Evolutionary conservation across 164 flowering plant genomes (phyloP).

Genomic region (Hamamelis virginiana): DNA sequence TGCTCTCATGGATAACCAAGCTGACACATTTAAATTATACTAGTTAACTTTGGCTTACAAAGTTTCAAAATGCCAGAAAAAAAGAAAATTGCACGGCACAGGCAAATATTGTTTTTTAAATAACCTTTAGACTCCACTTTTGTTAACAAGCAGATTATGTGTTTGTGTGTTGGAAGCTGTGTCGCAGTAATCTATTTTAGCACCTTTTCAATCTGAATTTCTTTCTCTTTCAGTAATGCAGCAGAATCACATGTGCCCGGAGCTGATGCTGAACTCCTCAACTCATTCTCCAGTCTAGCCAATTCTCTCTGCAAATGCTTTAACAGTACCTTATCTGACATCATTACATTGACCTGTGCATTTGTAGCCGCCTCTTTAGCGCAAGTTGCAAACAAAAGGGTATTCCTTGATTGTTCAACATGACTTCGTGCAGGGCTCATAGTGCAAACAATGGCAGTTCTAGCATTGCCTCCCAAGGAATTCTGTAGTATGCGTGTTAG

Average conservation of each 20-base stretch:
- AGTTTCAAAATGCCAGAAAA: too few relatives aligned
- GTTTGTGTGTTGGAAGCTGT: not conserved
- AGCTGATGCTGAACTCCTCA: slow-evolving; percentile 40
- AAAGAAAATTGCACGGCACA: too few relatives aligned
- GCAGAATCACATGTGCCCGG: slow-evolving; percentile 34
- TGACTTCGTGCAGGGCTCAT: slow-evolving; percentile 89
- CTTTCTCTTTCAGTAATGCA: slow-evolving; percentile 45
- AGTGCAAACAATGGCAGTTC: slow-evolving; percentile 95
- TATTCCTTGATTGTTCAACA: slow-evolving; percentile 93
- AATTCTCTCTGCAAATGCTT: slow-evolving; percentile 84
- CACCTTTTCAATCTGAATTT: slow-evolving; percentile 55
- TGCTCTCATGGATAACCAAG: too few relatives aligned
- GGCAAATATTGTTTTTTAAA: too few relatives aligned
- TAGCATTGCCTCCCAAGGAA: slow-evolving; percentile 90
- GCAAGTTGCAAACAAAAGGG: slow-evolving; percentile 87
- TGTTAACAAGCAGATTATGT: not conserved
- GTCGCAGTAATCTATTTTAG: not conserved
- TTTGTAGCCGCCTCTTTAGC: slow-evolving; percentile 86
- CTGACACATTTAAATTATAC: too few relatives aligned
- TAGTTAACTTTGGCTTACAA: too few relatives aligned
- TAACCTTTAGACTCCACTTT: too few relatives aligned
- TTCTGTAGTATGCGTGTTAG: slow-evolving; percentile 90
- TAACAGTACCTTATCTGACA: slow-evolving; percentile 90
- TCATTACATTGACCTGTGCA: slow-evolving; percentile 80
- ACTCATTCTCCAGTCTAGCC: slow-evolving; percentile 68